phyloP scores from a whole-genome alignment of 257 asterid genomes.

The Petunia axillaris region DNA sequence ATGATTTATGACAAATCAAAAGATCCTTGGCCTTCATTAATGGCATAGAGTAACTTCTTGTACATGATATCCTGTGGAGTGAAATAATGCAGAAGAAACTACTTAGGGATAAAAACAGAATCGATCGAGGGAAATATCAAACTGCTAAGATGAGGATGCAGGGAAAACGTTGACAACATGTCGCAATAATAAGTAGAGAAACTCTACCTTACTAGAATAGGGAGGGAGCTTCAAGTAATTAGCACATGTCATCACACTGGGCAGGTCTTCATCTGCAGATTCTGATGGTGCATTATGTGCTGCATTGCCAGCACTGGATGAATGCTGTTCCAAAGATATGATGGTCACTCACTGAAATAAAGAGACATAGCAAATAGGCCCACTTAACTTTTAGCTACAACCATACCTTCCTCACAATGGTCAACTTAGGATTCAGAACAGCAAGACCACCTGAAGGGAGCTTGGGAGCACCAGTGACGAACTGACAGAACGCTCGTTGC shows the following conservation, averaged over 20 bases:
- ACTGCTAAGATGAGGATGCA: not conserved
- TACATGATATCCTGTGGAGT: constrained; percentile 74
- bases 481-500: constrained; percentile 95
- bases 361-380: not conserved
- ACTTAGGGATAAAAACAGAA: not conserved
- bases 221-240: constrained; percentile 99
- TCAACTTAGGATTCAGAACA: constrained; percentile 86
- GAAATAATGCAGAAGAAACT: not conserved
- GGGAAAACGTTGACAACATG: not conserved
- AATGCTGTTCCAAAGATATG: constrained; percentile 56
- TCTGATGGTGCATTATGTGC: constrained; percentile 64
- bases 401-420: constrained; percentile 91
- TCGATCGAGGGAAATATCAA: not conserved
- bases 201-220: constrained; percentile 82
- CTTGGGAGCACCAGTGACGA: constrained; percentile 98
- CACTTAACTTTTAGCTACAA: constrained; percentile 7
- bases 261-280: constrained; percentile 92
- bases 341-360: not conserved
- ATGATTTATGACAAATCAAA: constrained; percentile 76
- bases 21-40: constrained; percentile 95
- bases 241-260: constrained; percentile 99
- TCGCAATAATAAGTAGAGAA: not conserved
- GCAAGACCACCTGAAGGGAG: constrained; percentile 98
- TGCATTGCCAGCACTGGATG: constrained; percentile 56
- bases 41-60: constrained; percentile 86